A percentile compares a stretch with the other conserved stretches of the same genome.
Conservation (phyloP, 2,329 filamentous ascomycete genomes). For the Gremmenia infestans region DNA sequence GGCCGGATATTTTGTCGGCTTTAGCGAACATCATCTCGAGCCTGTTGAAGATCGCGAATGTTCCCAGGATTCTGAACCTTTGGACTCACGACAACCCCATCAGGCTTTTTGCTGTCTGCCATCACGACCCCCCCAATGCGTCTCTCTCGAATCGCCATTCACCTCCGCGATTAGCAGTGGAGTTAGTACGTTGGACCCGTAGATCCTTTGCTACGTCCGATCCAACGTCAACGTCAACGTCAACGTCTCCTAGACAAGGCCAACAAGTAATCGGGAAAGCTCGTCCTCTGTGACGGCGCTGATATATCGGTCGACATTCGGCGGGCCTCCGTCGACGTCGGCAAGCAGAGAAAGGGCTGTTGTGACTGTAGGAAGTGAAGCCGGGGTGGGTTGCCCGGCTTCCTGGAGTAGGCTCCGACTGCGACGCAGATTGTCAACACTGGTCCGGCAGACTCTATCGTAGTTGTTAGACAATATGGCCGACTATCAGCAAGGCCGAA, state of each 20-base stretch:
- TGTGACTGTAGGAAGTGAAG: conserved; percentile 16
- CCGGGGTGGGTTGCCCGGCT: conserved; percentile 3
- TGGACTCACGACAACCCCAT: conserved; percentile 12
- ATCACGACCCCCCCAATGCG: conserved; percentile 19
- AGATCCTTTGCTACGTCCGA: conserved; percentile 9
- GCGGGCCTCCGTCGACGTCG: conserved; percentile 22
- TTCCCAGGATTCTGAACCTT: conserved; percentile 16
- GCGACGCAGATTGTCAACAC: conserved; percentile 3
- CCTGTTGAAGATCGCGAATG: conserved; percentile 20
- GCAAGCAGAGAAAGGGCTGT: conserved; percentile 16
- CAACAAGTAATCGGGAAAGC: conserved; percentile 2
- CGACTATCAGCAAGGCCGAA: conserved; percentile 57
- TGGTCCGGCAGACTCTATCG: conserved; percentile 6
- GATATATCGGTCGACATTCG: conserved; percentile 19
- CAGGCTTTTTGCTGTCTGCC: conserved; percentile 12
- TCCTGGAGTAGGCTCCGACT: background rate
- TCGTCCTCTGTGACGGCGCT: conserved; percentile 3
- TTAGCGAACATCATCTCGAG: conserved; percentile 10
- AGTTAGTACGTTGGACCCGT: conserved; percentile 4
- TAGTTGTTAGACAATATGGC: conserved; percentile 39
- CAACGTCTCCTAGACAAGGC: background rate
- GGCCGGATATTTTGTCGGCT: background rate
- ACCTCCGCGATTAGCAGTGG: conserved; percentile 18
- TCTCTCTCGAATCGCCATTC: conserved; percentile 4
- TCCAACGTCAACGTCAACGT: background rate